Conservation (phyloP, 192 early-diverging fungal species). For the Allomyces javanicus region DNA sequence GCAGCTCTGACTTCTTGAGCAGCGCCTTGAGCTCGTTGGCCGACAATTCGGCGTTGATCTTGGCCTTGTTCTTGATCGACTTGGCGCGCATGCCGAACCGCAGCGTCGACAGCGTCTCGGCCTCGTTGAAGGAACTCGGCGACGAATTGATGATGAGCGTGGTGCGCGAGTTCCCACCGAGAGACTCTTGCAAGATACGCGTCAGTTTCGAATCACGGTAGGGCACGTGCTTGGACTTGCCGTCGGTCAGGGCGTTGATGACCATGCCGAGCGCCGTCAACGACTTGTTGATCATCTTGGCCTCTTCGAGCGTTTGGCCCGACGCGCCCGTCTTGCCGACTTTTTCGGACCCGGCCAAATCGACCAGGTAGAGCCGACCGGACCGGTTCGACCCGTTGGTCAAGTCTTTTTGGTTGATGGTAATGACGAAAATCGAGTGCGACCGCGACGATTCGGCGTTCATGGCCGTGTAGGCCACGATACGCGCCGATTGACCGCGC, state of each 20-base stretch:
- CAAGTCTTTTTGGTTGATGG: slow-evolving; percentile 89
- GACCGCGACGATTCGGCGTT: slow-evolving; percentile 94
- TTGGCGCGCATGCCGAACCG: slow-evolving; percentile 98
- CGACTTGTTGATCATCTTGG: slow-evolving; percentile 99
- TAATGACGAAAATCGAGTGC: slow-evolving; percentile 95
- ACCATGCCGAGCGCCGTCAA: slow-evolving; percentile 97
- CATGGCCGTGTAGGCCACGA: slow-evolving; percentile 91
- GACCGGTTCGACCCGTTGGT: slow-evolving; percentile 69
- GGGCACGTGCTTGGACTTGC: slow-evolving; percentile 94
- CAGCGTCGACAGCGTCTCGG: slow-evolving; percentile 82
- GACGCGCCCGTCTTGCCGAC: slow-evolving; percentile 91
- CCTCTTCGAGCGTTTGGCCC: slow-evolving; percentile 96
- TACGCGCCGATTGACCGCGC: slow-evolving; percentile 66
- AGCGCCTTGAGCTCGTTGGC: slow-evolving; percentile 85
- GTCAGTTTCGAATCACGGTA: slow-evolving; percentile 99
- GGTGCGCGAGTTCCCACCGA: slow-evolving; percentile 98
- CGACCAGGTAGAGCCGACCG: slow-evolving; percentile 86
- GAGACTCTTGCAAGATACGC: slow-evolving; percentile 95
- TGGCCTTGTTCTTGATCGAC: slow-evolving; percentile 99
- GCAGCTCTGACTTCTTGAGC: slow-evolving; percentile 72
- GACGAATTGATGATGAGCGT: slow-evolving; percentile 98
- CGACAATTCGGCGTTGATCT: slow-evolving; percentile 90
- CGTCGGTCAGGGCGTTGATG: slow-evolving; percentile 95
- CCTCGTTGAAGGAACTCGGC: slow-evolving; percentile 90
- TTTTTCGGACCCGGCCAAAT: slow-evolving; percentile 98